phyloP scores from a whole-genome alignment of 495 filamentous ascomycete genomes.

The Neurospora sp. region DNA sequence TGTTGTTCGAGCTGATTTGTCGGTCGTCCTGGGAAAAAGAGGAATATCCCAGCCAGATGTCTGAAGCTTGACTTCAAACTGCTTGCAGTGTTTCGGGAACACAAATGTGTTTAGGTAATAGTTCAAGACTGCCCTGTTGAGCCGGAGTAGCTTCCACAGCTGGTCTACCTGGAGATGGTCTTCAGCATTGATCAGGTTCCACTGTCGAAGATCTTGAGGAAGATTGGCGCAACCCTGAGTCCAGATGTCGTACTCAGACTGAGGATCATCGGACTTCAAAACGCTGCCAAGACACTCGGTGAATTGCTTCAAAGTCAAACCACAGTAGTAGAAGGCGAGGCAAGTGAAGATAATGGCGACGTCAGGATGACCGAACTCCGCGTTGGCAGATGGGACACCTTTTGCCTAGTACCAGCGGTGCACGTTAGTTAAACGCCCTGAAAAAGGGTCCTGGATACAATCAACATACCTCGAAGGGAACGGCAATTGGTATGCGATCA shows the following conservation, averaged over 20 bases:
- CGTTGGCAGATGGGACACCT: constrained; percentile 5
- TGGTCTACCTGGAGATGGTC: constrained; percentile 35
- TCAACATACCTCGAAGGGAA: constrained; percentile 13
- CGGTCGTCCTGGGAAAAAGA: constrained; percentile 13
- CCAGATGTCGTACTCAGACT: constrained; percentile 40
- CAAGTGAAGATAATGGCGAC: constrained; percentile 45
- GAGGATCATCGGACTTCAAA: constrained; percentile 42
- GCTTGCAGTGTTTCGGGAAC: constrained; percentile 41
- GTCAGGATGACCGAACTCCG: constrained; percentile 39
- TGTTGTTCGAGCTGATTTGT: constrained; percentile 26
- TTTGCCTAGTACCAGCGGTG: not conserved
- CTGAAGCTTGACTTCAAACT: constrained; percentile 44
- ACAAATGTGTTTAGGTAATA: constrained; percentile 46
- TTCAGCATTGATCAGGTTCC: constrained; percentile 42
- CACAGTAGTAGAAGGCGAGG: constrained; percentile 42
- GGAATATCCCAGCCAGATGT: constrained; percentile 47
- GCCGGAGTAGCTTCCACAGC: constrained; percentile 29
- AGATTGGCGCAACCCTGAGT: constrained; percentile 21
- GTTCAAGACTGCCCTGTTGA: constrained; percentile 31
- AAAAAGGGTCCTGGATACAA: not conserved
- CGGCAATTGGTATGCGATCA: constrained; percentile 28
- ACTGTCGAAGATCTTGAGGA: constrained; percentile 31
- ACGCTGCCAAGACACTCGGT: constrained; percentile 29
- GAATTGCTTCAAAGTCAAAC: constrained; percentile 30
- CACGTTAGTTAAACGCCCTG: not conserved